Percentiles rank a stretch among this genome's conserved stretches.
Evolutionary conservation across 1,284 basidiomycete species (phyloP).

Genomic region (Fomitopsis betulina): DNA sequence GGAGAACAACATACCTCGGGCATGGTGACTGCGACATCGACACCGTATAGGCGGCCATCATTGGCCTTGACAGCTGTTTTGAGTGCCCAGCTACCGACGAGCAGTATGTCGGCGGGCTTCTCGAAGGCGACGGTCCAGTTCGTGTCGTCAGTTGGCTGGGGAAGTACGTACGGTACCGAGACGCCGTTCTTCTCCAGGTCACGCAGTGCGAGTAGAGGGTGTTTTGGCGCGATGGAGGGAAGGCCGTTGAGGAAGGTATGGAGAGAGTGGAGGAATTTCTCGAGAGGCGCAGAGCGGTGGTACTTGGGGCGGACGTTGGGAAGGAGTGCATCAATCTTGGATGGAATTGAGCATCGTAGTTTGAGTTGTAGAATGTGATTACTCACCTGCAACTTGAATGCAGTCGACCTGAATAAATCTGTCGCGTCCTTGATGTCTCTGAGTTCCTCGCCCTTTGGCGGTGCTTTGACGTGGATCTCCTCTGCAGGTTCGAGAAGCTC

Average conservation of each 20-base stretch:
- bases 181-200: slow-evolving; percentile 45
- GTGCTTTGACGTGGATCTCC: slow-evolving; percentile 12
- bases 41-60: slow-evolving; percentile 59
- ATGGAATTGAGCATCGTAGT: neutral
- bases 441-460: slow-evolving; percentile 71
- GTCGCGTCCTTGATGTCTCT: slow-evolving; percentile 72
- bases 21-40: slow-evolving; percentile 88
- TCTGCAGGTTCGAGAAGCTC: neutral
- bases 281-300: slow-evolving; percentile 48
- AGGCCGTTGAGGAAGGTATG: slow-evolving; percentile 58
- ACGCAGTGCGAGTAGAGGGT: slow-evolving; percentile 61
- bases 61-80: slow-evolving; percentile 62
- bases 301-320: slow-evolving; percentile 74
- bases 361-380: neutral
- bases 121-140: slow-evolving; percentile 78
- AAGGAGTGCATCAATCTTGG: slow-evolving; percentile 75
- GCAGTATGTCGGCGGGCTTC: slow-evolving; percentile 57
- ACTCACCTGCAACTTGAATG: slow-evolving; percentile 80
- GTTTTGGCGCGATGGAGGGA: slow-evolving; percentile 51
- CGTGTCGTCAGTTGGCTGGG: slow-evolving; percentile 63
- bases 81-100: slow-evolving; percentile 77
- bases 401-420: slow-evolving; percentile 77
- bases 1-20: slow-evolving; percentile 58
- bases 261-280: slow-evolving; percentile 59
- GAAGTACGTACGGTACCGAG: slow-evolving; percentile 60